Base-by-base conservation (phyloP, 2,329 filamentous ascomycete genomes). In the Fusarium abutilonis region DNA sequence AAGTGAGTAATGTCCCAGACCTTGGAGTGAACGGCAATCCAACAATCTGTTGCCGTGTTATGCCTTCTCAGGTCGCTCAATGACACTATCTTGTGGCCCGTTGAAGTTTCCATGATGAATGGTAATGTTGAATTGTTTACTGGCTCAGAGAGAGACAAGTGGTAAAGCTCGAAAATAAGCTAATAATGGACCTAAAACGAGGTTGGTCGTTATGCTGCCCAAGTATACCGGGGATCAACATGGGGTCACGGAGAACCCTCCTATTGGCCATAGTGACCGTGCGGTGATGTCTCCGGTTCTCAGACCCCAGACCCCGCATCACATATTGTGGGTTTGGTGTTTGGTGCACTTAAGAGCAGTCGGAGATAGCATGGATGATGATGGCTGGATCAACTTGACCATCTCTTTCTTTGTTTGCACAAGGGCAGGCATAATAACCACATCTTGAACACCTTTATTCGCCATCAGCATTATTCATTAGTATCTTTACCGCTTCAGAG, bases 1-100 rank as follows among this genome's bases (percentile, higher is more conserved):
- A 91, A 91, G 3, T 86, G 82, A 3, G 87, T 89, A 43, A 92
- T 77, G 71, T 92, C 87, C 81, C 88, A 91, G 26, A 91, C 86
- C 67, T 84, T 82, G 41, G 83, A 83, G 72, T 90, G 83, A 19
- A 91, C 82, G 15, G 89, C 87, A 56, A 91, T 83, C 89, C 89
- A 92, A 67, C 84, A 82, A 64, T 87, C 70, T 74, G 48, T 79
- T 68, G 31, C 76, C 66, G 11, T 77, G 51, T 78, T 82, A 68
- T 87, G 84, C 49, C 73, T 73, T 11, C 74, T 77, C 34, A 87
- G 72, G 44, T 83, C 78, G 14, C 54, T 60, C 8, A 73, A 36
- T 1, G 67, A 67, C 6, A 66, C 28, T 15, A 11, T 45, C 15
- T 47, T 59, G 6, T 60, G 40, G 17, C 34, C 32, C 6, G 47